Evolutionary conservation across 345 rosid genomes (phyloP), one percentile per base, ranked within the genome.

Genomic region (Erysimum cheiranthoides): DNA sequence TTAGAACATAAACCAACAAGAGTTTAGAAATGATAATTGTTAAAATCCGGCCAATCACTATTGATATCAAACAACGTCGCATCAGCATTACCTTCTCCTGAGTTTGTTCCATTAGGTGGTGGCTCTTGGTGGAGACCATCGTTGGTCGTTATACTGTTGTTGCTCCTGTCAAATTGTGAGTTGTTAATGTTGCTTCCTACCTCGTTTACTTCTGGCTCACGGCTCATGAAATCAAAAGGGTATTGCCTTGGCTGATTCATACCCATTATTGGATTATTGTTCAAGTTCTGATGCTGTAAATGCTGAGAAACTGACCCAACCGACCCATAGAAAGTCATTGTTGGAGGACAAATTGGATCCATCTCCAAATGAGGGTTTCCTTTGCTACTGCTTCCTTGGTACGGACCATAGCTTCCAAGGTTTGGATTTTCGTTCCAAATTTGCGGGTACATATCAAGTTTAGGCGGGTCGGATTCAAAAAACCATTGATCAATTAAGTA

Each of bases 401-500:
- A 36, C 0, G 7, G 68, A 74, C 30, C 40, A 11, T 57, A 27
- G 0, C 43, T 38, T 51, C 9, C 7, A 47, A 5, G 25, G 45
- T 25, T 13, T 43, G 17, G 9, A 56, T 50, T 30, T 18, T n/a
- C 32, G 16, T 27, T 64, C 71, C 10, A 4, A 8, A 1, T 3
- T 14, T 10, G 10, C 5, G 38, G 61, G 5, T 39, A 53, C 3
- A 10, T 10, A 1, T 12, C 16, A 60, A 14, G 39, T 16, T 18
- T 38, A 40, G 25, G 12, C 0, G 8, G 35, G 0, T 18, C 16
- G 3, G 35, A 32, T 38, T 64, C 13, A 0, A 27, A 45, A 42
- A 49, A 0, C 68, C 77, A 77, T 51, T 58, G 9, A 50, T 71
- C 80, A 31, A 65, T 3, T 42, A 77, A 49, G 54, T 71, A 65